phyloP scores from a whole-genome alignment of 768 basidiomycete species.

The Suillus sp. region DNA sequence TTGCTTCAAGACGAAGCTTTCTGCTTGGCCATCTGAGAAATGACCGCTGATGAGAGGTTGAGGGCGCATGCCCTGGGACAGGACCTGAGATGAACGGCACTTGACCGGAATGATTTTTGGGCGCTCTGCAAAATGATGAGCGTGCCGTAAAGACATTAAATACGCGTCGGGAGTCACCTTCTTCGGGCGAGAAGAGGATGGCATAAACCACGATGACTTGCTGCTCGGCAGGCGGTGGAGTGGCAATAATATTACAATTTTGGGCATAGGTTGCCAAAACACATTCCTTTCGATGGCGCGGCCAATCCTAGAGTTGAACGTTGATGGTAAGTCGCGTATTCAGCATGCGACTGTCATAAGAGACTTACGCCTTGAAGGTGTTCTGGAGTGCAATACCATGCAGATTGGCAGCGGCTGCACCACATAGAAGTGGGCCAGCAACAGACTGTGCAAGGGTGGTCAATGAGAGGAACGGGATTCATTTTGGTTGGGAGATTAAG shows the following conservation, averaged over 20 bases:
- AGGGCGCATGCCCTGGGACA: conserved; percentile 73
- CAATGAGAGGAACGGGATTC: conserved; percentile 59
- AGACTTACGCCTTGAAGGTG: conserved; percentile 67
- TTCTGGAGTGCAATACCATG: conserved; percentile 82
- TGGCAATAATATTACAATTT: conserved; percentile 69
- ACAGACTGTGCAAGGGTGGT: conserved; percentile 78
- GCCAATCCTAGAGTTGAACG: conserved; percentile 64
- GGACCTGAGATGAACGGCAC: conserved; percentile 71
- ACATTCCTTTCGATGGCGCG: conserved; percentile 72
- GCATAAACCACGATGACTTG: conserved; percentile 69
- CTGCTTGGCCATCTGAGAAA: conserved; percentile 60
- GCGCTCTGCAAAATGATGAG: conserved; percentile 52
- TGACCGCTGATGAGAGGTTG: conserved; percentile 61
- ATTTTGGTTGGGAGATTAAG: conserved; percentile 39
- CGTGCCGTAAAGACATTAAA: not conserved
- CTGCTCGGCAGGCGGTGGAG: conserved; percentile 72
- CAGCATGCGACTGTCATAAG: conserved; percentile 1
- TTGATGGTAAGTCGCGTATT: conserved; percentile 25
- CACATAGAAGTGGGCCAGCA: conserved; percentile 76
- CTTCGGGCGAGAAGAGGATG: conserved; percentile 73
- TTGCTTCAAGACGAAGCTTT: conserved; percentile 75
- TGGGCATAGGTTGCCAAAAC: conserved; percentile 51
- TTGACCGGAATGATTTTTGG: conserved; percentile 70
- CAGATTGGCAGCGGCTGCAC: conserved; percentile 82
- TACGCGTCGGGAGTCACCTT: conserved; percentile 52